phyloP scores from a whole-genome alignment of 2,329 filamentous ascomycete genomes.

The Colletotrichum sp. region DNA sequence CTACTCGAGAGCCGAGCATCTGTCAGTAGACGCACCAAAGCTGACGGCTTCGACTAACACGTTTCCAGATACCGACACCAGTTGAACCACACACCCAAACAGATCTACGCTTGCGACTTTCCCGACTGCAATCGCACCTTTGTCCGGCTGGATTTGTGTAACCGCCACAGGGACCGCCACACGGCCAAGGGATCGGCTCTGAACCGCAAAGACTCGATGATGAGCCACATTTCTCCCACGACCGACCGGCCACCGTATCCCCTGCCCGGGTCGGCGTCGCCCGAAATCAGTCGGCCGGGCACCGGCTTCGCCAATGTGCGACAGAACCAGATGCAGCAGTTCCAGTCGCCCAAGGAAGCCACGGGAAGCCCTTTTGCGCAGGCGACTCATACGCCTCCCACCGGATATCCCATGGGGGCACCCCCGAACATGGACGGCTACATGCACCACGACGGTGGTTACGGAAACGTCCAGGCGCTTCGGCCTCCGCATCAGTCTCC shows the following conservation, averaged over 20 bases:
- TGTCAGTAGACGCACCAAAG: constrained; percentile 58
- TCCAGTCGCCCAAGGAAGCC: constrained; percentile 50
- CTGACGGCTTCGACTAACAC: constrained; percentile 26
- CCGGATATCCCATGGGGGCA: constrained; percentile 29
- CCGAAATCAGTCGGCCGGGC: constrained; percentile 50
- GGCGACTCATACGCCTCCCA: constrained; percentile 47
- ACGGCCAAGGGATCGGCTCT: constrained; percentile 80
- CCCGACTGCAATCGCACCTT: constrained; percentile 90
- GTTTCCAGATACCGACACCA: constrained; percentile 78
- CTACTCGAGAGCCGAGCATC: constrained; percentile 94
- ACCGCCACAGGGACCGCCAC: constrained; percentile 82
- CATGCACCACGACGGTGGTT: constrained; percentile 44
- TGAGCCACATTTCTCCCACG: constrained; percentile 53
- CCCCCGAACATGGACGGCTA: constrained; percentile 46
- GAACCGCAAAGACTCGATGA: constrained; percentile 73
- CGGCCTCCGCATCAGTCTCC: constrained; percentile 44
- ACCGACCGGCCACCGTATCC: constrained; percentile 46
- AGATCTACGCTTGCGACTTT: constrained; percentile 93
- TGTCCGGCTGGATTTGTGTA: constrained; percentile 90
- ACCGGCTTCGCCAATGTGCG: constrained; percentile 46
- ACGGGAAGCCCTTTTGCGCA: constrained; percentile 52
- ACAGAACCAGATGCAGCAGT: constrained; percentile 45
- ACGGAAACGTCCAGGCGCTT: constrained; percentile 33
- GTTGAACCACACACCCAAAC: constrained; percentile 93
- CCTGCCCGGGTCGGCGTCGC: constrained; percentile 48